Conservation (phyloP, 202 grass and related monocot genomes). For the Saccharum hybrid region DNA sequence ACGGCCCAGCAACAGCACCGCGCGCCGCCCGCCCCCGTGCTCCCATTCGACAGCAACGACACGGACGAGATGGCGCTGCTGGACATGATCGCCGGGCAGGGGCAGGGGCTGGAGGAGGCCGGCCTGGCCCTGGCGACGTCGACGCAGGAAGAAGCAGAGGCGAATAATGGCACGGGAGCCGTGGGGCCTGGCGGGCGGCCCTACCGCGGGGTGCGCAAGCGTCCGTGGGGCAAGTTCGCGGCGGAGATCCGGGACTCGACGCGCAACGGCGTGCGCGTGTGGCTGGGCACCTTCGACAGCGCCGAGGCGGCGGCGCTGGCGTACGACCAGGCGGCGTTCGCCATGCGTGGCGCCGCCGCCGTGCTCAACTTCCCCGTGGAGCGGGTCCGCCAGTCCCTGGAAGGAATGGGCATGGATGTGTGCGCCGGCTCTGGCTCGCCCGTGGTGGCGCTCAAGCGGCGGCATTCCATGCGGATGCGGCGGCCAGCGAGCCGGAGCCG, state of each 20-base stretch:
- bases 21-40: neutral
- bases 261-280: slow-evolving; percentile 67
- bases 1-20: neutral
- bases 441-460: slow-evolving; percentile 70
- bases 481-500: neutral
- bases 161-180: too few species aligned
- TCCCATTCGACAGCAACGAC: neutral
- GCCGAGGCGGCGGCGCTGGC: slow-evolving; percentile 62
- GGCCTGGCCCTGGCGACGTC: too few species aligned
- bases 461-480: slow-evolving; percentile 59
- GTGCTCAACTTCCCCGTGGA: slow-evolving; percentile 73
- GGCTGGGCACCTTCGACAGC: slow-evolving; percentile 74
- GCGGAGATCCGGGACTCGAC: slow-evolving; percentile 80
- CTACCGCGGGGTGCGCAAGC: slow-evolving; percentile 63
- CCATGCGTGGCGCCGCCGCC: slow-evolving; percentile 54
- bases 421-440: slow-evolving; percentile 32
- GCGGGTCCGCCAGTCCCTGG: slow-evolving; percentile 59
- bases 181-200: neutral
- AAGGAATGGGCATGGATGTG: slow-evolving; percentile 9
- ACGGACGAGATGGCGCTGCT: neutral
- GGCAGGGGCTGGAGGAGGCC: neutral
- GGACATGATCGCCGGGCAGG: neutral
- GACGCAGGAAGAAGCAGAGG: too few species aligned
- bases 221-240: slow-evolving; percentile 81
- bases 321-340: slow-evolving; percentile 72